Base-by-base conservation (phyloP, 192 early-diverging fungal genomes). In the Coemansia sp. region DNA sequence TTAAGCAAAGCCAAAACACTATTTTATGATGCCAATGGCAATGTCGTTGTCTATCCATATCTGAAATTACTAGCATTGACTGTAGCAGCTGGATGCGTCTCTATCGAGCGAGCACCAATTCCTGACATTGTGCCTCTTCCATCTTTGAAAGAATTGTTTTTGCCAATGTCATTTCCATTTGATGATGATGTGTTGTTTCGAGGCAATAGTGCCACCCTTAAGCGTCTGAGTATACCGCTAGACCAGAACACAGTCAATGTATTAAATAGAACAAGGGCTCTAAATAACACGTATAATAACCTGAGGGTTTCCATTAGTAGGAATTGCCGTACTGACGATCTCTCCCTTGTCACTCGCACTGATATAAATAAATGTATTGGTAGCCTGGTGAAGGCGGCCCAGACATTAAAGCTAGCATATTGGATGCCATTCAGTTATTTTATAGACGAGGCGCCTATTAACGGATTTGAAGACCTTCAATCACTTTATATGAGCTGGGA, bases 331-430 rank as follows among this genome's bases (percentile, higher is more conserved):
- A 90, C 90, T 5, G 88, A 87, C 55, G 96, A 99, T 13, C 98
- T 94, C 1, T 98, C 98, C 20, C 47, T 49, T 49, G 67, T 93
- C 89, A 51, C 85, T 87, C 27, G 98, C 89, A 6, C 96, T 96
- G 15, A 90, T 89, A 77, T 99, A 97, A 3, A 98, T 90, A 78
- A 97, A 94, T 84, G 97, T 97, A 67, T 96, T 93, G 9, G 96
- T 92, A 78, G 8, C 47, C 6, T 55, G 24, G n/a, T 55, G 3
- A 27, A 1, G 3, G 8, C 9, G 11, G 22, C 52, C 3, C 52
- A 29, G 24, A 29, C 22, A 29, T 38, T 38, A 16, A n/a, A 0
- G 7, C 4, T 20, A 3, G 11, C 0, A 4, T 16, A 0, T 61
- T 0, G 1, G 2, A 7, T 33, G 11, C 3, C 16, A 8, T 0